A percentile compares a stretch with the other conserved stretches of the same genome.
Conservation (phyloP, 257 asterid species). For the Lycium barbarum region DNA sequence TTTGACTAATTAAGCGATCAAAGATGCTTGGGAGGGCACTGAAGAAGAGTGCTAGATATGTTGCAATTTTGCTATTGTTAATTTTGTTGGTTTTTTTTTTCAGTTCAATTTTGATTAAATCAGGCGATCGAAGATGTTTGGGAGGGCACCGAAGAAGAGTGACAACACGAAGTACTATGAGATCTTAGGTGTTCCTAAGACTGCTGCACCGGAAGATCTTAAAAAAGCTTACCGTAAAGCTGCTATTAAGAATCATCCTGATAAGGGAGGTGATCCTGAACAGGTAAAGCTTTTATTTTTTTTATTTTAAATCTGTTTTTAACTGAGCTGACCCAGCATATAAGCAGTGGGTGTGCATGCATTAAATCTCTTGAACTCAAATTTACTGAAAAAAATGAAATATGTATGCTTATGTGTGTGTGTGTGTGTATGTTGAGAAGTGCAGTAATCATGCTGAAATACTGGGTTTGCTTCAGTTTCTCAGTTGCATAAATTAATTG, state of each 20-base stretch:
- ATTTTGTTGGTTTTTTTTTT: not conserved
- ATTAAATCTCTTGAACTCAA: not conserved
- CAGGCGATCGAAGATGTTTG: slow-evolving; percentile 60
- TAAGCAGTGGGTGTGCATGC: not conserved
- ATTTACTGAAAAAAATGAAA: not conserved
- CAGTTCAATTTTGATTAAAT: slow-evolving; percentile 22
- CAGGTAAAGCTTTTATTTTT: slow-evolving; percentile 49
- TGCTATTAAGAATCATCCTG: slow-evolving; percentile 88
- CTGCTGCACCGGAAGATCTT: slow-evolving; percentile 71
- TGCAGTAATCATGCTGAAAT: too few relatives aligned
- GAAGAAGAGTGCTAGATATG: slow-evolving; percentile 43
- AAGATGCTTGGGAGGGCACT: slow-evolving; percentile 73
- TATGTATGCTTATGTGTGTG: too few relatives aligned
- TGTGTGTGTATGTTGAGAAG: slow-evolving; percentile 29
- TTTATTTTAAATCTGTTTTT: too few relatives aligned
- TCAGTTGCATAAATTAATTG: not conserved
- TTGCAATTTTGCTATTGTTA: not conserved
- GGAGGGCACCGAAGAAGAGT: slow-evolving; percentile 79
- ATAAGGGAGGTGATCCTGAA: slow-evolving; percentile 91
- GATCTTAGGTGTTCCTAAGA: slow-evolving; percentile 71
- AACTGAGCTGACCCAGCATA: not conserved
- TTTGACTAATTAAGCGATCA: slow-evolving; percentile 4
- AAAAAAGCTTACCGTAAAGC: slow-evolving; percentile 86
- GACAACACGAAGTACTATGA: slow-evolving; percentile 86
- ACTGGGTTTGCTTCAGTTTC: not conserved